Percentiles rank a stretch among this genome's conserved stretches.
Conservation (phyloP, 73 alveolate species). For the Paramecium sonneborni region DNA sequence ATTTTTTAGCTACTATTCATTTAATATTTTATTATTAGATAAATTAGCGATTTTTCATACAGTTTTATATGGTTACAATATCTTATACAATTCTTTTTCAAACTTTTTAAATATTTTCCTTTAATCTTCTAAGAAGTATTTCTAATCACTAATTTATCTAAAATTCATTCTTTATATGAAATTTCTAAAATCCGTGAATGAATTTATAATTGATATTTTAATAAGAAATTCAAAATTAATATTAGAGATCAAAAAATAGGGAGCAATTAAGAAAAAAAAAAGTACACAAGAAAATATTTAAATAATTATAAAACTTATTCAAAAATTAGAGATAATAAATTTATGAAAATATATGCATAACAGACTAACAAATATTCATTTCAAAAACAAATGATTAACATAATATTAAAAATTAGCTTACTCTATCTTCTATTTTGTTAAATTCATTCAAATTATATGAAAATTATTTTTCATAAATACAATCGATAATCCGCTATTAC, state of each 20-base stretch:
- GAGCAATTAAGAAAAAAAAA: no score
- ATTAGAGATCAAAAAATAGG: neutral
- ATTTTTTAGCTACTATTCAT: constrained; percentile 38
- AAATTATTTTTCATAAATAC: no score
- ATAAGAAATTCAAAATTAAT: neutral
- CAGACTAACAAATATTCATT: no score
- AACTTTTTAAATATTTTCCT: neutral
- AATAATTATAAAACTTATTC: no score
- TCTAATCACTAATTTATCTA: neutral
- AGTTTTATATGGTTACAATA: neutral
- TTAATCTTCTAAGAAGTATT: neutral
- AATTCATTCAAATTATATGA: no score
- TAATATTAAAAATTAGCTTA: no score
- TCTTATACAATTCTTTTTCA: neutral
- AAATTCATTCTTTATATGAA: neutral
- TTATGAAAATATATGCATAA: no score
- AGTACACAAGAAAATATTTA: no score
- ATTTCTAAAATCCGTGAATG: neutral
- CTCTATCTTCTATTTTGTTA: no score
- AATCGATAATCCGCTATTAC: no score
- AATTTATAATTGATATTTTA: neutral
- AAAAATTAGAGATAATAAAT: no score
- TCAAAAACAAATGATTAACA: no score
- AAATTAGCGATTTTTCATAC: neutral
- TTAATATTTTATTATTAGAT: neutral